Base-by-base conservation (phyloP, 2,329 filamentous ascomycete genomes). In the Trichoderma cornu-damae region DNA sequence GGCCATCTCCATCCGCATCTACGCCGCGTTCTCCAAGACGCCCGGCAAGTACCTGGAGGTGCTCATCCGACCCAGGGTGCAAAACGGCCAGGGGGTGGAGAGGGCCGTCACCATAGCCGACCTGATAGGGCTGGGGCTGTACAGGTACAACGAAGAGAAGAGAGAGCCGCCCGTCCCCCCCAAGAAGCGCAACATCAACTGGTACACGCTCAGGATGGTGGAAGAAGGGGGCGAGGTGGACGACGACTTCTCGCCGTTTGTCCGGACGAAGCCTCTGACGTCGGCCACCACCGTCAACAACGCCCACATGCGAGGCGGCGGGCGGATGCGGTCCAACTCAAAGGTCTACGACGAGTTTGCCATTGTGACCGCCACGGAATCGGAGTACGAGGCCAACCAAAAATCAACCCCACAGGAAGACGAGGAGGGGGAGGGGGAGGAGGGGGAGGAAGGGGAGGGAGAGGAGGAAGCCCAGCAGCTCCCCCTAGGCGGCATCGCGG, bases 221-320 rank as follows among this genome's bases (percentile, higher is more conserved):
- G 85, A 94, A 60, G 85, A 94, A 67, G 88, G 89, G 57, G 90
- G 88, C 48, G 89, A 94, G 66, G 85, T 93, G 1, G 89, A 95
- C 63, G 88, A 90, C 62, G 90, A 94, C 66, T 94, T 94, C 62
- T 88, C 89, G 30, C 85, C 89, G 0, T 77, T 94, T 38, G 86
- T 88, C 58, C 80, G 89, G 34, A 89, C 83, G 20, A 88, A 87
- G 65, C 81, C 85, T 2, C 78, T 94, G n/a, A 83, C 82, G 5
- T 85, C 89, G 18, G 94, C 93, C 65, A 90, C 89, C 35, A 90
- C 88, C 6, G 88, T 87, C 60, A 92, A 93, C 68, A 91, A 90
- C 67, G 88, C 87, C 57, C 89, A 90, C 65, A 87, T 88, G 68
- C 79, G 84, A 55, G 86, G 78, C 40, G 75, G 78, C 7, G 80